These are phyloP conservation scores for Thelonectria discophora DNA, from an alignment of 2,329 filamentous ascomycete species.

Conservation along the genomic window DNA sequence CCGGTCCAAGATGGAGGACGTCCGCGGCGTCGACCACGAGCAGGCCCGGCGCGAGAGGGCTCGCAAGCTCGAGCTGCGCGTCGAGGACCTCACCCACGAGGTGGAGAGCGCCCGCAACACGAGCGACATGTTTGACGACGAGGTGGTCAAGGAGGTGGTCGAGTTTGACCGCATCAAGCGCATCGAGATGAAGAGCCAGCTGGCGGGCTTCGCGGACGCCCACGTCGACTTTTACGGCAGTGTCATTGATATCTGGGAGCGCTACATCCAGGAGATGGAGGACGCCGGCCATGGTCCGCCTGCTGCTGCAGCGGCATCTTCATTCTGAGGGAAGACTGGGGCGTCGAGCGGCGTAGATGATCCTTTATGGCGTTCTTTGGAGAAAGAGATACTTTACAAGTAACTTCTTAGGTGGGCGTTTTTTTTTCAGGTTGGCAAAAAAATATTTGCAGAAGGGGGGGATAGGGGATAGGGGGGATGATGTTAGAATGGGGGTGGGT, in stretches of 20 bases:
- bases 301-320: constrained; percentile 31
- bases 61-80: constrained; percentile 89
- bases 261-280: constrained; percentile 89
- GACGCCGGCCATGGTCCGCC: constrained; percentile 57
- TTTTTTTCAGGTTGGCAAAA: background rate
- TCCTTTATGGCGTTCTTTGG: background rate
- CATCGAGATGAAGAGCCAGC: constrained; percentile 86
- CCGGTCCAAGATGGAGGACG: constrained; percentile 93
- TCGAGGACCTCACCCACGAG: constrained; percentile 89
- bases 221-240: constrained; percentile 88
- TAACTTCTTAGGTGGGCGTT: background rate
- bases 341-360: no score
- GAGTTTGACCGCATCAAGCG: constrained; percentile 98
- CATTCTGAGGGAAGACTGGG: background rate
- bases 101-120: constrained; percentile 88
- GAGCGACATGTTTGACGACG: constrained; percentile 93
- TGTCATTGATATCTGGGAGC: constrained; percentile 85
- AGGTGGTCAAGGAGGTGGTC: constrained; percentile 89
- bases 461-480: background rate
- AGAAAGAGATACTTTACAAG: background rate
- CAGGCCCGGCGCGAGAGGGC: constrained; percentile 86
- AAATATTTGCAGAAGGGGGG: no score
- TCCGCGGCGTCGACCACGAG: constrained; percentile 95
- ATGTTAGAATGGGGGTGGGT: background rate
- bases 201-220: constrained; percentile 83